Evolutionary conservation across 371 early-diverging fungal species (phyloP).

Genomic region (Syncephalastrum monosporum): DNA sequence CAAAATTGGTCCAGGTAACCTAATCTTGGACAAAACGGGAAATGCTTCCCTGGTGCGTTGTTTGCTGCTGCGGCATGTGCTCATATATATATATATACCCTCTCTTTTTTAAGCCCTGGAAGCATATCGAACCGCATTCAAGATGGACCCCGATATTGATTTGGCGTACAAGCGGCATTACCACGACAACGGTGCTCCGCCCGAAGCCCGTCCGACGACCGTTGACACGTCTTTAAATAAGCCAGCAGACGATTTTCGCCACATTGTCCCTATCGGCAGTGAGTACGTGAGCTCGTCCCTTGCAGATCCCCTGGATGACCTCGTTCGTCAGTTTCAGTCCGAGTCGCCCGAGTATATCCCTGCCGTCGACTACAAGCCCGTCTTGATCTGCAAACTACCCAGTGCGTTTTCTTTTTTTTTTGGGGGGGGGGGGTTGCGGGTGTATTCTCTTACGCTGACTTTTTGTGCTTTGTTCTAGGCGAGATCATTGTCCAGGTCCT

Average conservation of each 20-base stretch:
- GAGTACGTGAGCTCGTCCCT: slow-evolving; percentile 29
- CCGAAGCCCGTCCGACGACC: slow-evolving; percentile 10
- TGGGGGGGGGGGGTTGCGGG: too few relatives aligned
- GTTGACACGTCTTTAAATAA: slow-evolving; percentile 5
- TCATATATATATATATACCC: background rate
- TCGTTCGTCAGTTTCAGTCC: slow-evolving; percentile 25
- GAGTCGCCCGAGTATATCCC: slow-evolving; percentile 30
- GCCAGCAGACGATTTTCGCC: slow-evolving; percentile 24
- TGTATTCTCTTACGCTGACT: background rate
- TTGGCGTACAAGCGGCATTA: slow-evolving; percentile 39
- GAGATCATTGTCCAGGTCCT: slow-evolving; percentile 44
- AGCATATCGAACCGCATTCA: slow-evolving; percentile 53
- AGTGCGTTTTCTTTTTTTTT: slow-evolving; percentile 14
- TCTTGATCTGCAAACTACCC: slow-evolving; percentile 38
- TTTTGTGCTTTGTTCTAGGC: slow-evolving; percentile 8
- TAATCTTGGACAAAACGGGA: background rate
- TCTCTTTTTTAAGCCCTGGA: slow-evolving; percentile 38
- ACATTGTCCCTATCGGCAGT: slow-evolving; percentile 37
- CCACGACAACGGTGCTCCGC: slow-evolving; percentile 23
- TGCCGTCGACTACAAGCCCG: slow-evolving; percentile 37
- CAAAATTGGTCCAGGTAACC: slow-evolving; percentile 49
- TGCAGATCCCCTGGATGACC: slow-evolving; percentile 27
- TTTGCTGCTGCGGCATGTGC: too few relatives aligned
- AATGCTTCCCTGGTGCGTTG: background rate
- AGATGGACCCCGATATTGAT: slow-evolving; percentile 50